Conservation (phyloP, 169 alveolate genomes). For the Eimeria necatrix region DNA sequence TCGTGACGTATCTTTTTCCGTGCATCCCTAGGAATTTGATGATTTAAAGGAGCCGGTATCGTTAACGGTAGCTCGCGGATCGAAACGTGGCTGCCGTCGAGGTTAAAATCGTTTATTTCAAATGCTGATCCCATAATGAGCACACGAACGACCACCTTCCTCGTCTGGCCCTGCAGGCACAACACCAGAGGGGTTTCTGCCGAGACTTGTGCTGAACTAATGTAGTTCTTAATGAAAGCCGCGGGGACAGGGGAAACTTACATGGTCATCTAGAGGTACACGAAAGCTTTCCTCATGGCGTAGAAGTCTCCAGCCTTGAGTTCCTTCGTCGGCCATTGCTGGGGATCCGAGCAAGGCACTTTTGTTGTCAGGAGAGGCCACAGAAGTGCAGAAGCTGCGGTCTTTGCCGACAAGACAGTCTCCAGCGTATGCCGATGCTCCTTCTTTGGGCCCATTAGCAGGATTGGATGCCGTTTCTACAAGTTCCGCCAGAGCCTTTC, state of each 20-base stretch:
- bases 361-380: background rate
- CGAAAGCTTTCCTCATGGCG: slow-evolving; percentile 68
- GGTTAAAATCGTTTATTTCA: slow-evolving; percentile 47
- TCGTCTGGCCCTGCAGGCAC: slow-evolving; percentile 72
- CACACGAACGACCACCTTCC: slow-evolving; percentile 58
- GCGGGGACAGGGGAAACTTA: background rate
- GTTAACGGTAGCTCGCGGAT: slow-evolving; percentile 63
- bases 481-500: slow-evolving; percentile 17
- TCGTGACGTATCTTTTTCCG: slow-evolving; percentile 28
- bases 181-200: background rate
- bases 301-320: slow-evolving; percentile 15
- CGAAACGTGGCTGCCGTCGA: slow-evolving; percentile 44
- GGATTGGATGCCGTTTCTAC: background rate
- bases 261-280: slow-evolving; percentile 65
- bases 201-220: too few species aligned
- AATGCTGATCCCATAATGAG: slow-evolving; percentile 59
- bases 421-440: background rate
- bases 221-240: background rate
- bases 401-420: background rate
- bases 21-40: background rate
- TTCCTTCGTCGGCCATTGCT: background rate
- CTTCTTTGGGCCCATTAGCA: background rate
- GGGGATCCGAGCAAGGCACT: background rate
- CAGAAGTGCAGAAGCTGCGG: background rate
- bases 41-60: background rate